Evolutionary conservation across 208 protist genomes (phyloP), one percentile per base, ranked within the genome.

Genomic region (Leishmania turanica): DNA sequence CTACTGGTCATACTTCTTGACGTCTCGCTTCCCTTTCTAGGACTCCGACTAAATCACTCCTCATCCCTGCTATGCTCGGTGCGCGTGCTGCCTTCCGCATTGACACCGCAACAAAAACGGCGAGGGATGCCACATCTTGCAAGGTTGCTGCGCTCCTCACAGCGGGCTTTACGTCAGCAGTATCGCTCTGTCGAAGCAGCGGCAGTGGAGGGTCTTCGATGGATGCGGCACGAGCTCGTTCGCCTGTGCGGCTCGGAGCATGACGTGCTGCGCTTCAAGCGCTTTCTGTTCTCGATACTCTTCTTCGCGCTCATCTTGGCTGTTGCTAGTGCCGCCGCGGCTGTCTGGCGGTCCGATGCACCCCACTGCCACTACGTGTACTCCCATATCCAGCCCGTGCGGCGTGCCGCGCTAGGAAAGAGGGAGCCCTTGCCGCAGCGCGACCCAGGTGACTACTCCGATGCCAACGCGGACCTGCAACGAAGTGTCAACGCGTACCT

Each of bases 401-500:
- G 37, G 49, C 27, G 13, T 2, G 21, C 71, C 49, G 17, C 27
- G 24, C n/a, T 60, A 3, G 45, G 71, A 19, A n/a, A 9, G 47
- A 53, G 11, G 17, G 49, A 75, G 13, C 17, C 49, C 15, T 40
- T 75, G 51, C n/a, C 71, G 31, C 31, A 75, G n/a, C 45, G 49
- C 49, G 0, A 27, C 31, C 3, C 49, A 15, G n/a, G 34, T 53
- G 24, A 62, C 1, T 56, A 31, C 2, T 24, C 3, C 4, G 64
- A 47, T 65, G 9, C 15, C n/a, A 79, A 79, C 21, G 27, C 27
- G 7, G 34, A 79, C 21, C 47, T 73, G 5, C 17, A 80, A 47
- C 11, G 27, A 69, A n/a, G 34, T 9, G 31, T 73, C 40, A 80
- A 80, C n/a, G 51, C 58, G 5, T 73, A 80, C 66, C 60, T 73